Conservation (phyloP, 768 basidiomycete genomes). For the Coprinopsis cinerea region DNA sequence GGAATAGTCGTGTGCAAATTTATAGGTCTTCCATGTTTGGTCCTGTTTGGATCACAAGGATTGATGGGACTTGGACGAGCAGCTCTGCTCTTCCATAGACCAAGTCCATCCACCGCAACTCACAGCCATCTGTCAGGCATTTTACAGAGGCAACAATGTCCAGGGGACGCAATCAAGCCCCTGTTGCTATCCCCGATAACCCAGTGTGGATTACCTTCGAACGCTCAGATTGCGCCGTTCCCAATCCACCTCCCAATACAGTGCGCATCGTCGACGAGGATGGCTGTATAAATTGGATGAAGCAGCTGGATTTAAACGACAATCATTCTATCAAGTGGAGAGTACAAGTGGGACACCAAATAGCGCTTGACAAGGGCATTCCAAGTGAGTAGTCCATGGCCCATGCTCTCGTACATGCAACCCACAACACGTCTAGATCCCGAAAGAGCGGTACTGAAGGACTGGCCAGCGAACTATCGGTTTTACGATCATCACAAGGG, state of each 20-base stretch:
- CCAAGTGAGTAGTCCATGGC: constrained; percentile 36
- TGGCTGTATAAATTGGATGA: constrained; percentile 71
- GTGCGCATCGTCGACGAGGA: constrained; percentile 46
- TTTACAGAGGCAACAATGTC: not conserved
- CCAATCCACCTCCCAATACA: constrained; percentile 44
- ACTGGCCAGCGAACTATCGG: constrained; percentile 63
- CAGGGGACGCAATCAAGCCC: not conserved
- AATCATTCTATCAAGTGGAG: constrained; percentile 60
- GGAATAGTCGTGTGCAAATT: too few relatives aligned
- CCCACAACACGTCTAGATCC: constrained; percentile 25
- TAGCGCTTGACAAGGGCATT: constrained; percentile 38
- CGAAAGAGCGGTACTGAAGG: constrained; percentile 54
- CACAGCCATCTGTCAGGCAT: not conserved
- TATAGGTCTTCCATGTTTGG: too few relatives aligned
- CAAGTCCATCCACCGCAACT: not conserved
- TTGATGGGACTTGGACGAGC: not conserved
- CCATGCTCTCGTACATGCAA: not conserved
- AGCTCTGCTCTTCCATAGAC: not conserved
- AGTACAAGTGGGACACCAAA: constrained; percentile 32
- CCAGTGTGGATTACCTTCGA: constrained; percentile 54
- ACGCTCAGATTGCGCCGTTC: constrained; percentile 51
- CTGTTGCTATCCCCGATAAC: constrained; percentile 32
- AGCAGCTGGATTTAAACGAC: constrained; percentile 43
- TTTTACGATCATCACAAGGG: constrained; percentile 78
- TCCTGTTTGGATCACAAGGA: too few relatives aligned